phyloP scores from a whole-genome alignment of 2,329 filamentous ascomycete genomes.

The Pestalotiopsis sp. region DNA sequence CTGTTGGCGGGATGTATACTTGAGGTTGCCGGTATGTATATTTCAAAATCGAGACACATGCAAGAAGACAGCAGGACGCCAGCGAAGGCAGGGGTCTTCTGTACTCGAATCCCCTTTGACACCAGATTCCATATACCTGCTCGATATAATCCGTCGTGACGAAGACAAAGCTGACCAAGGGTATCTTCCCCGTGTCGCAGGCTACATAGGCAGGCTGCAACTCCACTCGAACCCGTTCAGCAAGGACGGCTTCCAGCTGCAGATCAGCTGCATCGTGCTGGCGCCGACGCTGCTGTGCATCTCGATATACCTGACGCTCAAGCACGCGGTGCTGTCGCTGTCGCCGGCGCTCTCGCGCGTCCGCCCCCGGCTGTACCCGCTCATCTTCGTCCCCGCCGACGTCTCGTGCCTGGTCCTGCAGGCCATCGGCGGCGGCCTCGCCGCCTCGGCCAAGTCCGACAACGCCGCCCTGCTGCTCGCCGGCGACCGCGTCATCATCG shows the following conservation, averaged over 20 bases:
- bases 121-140: neutral
- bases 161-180: neutral
- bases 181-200: slow-evolving; percentile 30
- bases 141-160: neutral
- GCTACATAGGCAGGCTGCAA: slow-evolving; percentile 55
- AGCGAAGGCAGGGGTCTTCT: too few species aligned
- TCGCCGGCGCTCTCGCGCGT: slow-evolving; percentile 53
- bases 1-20: slow-evolving; percentile 51
- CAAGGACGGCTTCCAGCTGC: slow-evolving; percentile 55
- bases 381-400: slow-evolving; percentile 62
- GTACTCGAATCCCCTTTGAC: too few species aligned
- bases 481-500: slow-evolving; percentile 56
- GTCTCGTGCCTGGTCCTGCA: slow-evolving; percentile 61
- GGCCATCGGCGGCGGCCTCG: slow-evolving; percentile 59
- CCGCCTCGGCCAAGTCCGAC: slow-evolving; percentile 46
- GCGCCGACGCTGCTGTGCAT: slow-evolving; percentile 64
- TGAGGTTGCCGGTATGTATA: slow-evolving; percentile 50
- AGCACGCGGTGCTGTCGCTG: slow-evolving; percentile 56
- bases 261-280: slow-evolving; percentile 62
- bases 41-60: neutral
- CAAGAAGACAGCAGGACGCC: neutral
- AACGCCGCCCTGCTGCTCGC: slow-evolving; percentile 41
- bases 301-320: slow-evolving; percentile 65
- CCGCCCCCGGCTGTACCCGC: slow-evolving; percentile 53
- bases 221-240: slow-evolving; percentile 59